Evolutionary conservation across 768 basidiomycete genomes (phyloP).

Genomic region (Guyanaporus albipodus): DNA sequence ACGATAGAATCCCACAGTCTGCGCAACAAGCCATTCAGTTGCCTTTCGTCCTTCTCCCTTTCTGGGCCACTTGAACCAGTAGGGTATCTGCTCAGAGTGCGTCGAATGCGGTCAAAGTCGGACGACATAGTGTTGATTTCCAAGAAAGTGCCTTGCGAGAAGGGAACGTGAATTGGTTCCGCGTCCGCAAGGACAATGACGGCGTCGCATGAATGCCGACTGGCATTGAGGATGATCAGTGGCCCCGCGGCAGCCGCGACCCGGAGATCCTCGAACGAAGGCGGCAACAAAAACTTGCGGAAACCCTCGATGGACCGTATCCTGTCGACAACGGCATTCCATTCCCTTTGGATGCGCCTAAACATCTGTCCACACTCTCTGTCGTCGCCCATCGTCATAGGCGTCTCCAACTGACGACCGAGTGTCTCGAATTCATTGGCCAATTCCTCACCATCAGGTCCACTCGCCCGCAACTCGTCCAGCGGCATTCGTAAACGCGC

Average conservation of each 20-base stretch:
- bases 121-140: constrained; percentile 5
- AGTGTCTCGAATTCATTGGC: constrained; percentile 19
- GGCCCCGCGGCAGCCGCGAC: constrained; percentile 18
- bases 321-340: constrained; percentile 22
- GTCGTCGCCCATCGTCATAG: constrained; percentile 3
- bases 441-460: constrained; percentile 6
- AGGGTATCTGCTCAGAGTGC: background rate
- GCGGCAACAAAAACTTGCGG: constrained; percentile 16
- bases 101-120: background rate
- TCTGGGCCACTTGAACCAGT: background rate
- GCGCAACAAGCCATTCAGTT: constrained; percentile 14
- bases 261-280: constrained; percentile 19
- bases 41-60: constrained; percentile 11
- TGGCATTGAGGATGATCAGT: constrained; percentile 33
- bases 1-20: constrained; percentile 29
- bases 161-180: constrained; percentile 11
- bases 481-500: constrained; percentile 23
- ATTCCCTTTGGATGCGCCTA: constrained; percentile 21
- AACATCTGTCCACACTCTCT: constrained; percentile 14
- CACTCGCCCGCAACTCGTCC: constrained; percentile 18
- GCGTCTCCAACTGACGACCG: constrained; percentile 19
- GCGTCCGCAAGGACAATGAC: constrained; percentile 13
- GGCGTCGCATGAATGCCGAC: constrained; percentile 17
- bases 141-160: constrained; percentile 3
- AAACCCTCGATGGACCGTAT: constrained; percentile 27